Evolutionary conservation across 176 grass and related monocot species (phyloP).

Genomic region (Cenchrus purpureus): DNA sequence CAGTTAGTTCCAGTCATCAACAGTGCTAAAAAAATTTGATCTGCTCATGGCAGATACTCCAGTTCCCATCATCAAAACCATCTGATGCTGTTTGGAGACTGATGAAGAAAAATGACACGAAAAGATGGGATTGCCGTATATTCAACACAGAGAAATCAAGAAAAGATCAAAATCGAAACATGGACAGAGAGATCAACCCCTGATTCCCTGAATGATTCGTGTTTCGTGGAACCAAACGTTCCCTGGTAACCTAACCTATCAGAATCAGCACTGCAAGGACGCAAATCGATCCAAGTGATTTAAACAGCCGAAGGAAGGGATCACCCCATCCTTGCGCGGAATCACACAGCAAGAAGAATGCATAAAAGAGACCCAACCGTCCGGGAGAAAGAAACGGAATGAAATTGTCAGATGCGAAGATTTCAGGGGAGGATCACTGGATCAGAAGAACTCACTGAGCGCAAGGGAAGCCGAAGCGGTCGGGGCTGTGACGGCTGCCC

Average conservation of each 20-base stretch:
- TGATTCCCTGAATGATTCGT: background rate
- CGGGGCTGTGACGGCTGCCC: constrained; percentile 3
- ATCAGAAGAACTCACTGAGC: constrained; percentile 32
- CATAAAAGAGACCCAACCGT: background rate
- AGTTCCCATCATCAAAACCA: background rate
- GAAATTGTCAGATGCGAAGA: background rate
- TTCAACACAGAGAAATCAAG: constrained; percentile 11
- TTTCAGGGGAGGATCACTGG: constrained; percentile 18
- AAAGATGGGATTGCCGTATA: background rate
- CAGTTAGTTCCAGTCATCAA: constrained; percentile 4
- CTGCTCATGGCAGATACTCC: background rate
- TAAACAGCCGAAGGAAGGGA: background rate
- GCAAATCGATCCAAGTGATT: constrained; percentile 1
- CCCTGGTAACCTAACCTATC: background rate
- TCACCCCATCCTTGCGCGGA: background rate
- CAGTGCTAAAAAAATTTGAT: constrained; percentile 1
- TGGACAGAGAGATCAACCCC: background rate
- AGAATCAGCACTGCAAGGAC: background rate
- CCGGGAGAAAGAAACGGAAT: background rate
- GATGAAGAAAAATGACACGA: background rate
- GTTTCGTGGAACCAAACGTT: background rate
- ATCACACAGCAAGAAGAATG: background rate
- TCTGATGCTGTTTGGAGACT: background rate
- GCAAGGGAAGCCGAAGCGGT: background rate
- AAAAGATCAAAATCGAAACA: background rate